A percentile compares a stretch with the other conserved stretches of the same genome.
Conservation (phyloP, 2,329 filamentous ascomycete genomes). For the Teratosphaeria epicoccoides region DNA sequence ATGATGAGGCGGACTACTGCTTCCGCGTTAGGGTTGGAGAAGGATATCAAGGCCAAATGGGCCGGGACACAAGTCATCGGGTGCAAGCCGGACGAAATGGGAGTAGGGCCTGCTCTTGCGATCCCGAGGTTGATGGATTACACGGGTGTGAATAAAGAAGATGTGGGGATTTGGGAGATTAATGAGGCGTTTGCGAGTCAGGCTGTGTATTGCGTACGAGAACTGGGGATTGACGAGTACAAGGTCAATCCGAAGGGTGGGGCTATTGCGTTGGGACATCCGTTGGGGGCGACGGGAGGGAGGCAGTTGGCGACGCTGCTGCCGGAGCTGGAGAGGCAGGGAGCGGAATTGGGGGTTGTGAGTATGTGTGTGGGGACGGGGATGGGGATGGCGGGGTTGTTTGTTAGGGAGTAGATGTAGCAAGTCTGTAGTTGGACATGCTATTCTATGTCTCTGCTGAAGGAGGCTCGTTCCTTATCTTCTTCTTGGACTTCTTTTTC, state of each 20-base stretch:
- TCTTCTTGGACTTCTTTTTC: constrained; percentile 42
- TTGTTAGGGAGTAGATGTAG: constrained; percentile 34
- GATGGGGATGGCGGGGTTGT: constrained; percentile 44
- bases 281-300: constrained; percentile 77
- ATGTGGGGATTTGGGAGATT: constrained; percentile 83
- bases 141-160: constrained; percentile 53
- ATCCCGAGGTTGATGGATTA: constrained; percentile 70
- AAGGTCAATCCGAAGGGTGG: constrained; percentile 87
- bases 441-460: too few relatives aligned
- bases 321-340: constrained; percentile 54
- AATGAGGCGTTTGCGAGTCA: constrained; percentile 69
- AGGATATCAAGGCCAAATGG: constrained; percentile 70
- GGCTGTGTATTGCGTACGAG: constrained; percentile 59
- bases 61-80: constrained; percentile 65
- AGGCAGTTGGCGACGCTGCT: constrained; percentile 69
- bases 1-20: constrained; percentile 79
- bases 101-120: constrained; percentile 73
- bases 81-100: constrained; percentile 86
- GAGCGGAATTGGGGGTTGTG: constrained; percentile 68
- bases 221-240: constrained; percentile 55
- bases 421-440: neutral
- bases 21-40: constrained; percentile 56
- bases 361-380: constrained; percentile 65
- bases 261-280: constrained; percentile 88
- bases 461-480: constrained; percentile 2